phyloP scores from a whole-genome alignment of 371 early-diverging fungal species.

The Batkoa obscura region DNA sequence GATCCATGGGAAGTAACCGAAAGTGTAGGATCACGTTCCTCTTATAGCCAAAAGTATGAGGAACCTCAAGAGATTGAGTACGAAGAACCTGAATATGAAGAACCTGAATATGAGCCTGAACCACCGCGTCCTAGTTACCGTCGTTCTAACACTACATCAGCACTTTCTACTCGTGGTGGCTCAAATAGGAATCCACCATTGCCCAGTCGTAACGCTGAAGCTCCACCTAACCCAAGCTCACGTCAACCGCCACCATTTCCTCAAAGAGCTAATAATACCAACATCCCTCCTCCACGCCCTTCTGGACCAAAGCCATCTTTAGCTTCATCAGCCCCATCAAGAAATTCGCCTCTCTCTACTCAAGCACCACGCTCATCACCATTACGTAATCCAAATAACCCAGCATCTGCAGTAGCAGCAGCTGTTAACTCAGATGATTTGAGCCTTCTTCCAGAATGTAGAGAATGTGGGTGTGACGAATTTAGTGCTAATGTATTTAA shows the following conservation, averaged over 20 bases:
- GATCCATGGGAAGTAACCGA: background rate
- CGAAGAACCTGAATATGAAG: no score
- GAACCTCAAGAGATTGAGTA: no score
- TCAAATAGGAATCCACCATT: background rate
- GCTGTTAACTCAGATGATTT: background rate
- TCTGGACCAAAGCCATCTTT: conserved; percentile 3
- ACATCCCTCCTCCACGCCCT: background rate
- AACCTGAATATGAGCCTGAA: conserved; percentile 3
- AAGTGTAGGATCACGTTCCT: no score
- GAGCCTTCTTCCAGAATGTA: conserved; percentile 8
- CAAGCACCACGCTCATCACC: background rate
- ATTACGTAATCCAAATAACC: no score
- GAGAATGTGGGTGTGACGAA: conserved; percentile 44
- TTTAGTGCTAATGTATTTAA: conserved; percentile 46
- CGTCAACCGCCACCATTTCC: no score
- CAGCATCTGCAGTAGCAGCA: background rate
- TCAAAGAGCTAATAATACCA: background rate
- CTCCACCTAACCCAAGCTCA: background rate
- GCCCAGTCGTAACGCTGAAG: background rate
- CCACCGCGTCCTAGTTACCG: background rate
- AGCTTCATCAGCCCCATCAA: background rate
- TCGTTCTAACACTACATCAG: background rate
- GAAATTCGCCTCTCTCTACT: background rate
- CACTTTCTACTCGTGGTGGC: no score
- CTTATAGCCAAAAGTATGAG: background rate